Evolutionary conservation across 1,284 basidiomycete genomes (phyloP), one percentile per base, ranked within the genome.

Genomic region (Irpex rosettiformis): DNA sequence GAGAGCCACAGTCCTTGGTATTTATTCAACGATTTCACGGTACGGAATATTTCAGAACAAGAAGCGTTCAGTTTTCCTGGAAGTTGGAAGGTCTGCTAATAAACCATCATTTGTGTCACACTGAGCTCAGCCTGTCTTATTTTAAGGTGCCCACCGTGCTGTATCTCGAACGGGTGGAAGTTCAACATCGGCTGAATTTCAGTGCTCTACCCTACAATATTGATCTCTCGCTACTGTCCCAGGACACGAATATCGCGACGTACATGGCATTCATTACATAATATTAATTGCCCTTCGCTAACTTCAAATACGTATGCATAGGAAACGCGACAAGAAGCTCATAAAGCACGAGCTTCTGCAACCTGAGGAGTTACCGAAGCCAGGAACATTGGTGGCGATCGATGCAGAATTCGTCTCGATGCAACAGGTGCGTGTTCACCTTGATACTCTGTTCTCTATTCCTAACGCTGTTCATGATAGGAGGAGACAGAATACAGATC

Each of bases 321-420:
- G 93, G 62, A 87, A 94, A 67, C 91, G 94, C 2, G 88, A 95
- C 67, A 77, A 79, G 16, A 79, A 69, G 45, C 70, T 83, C 60
- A 86, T 96, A 67, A 91, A 91, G 69, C 96, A 98, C 66, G 83
- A 89, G 61, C 78, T 84, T 37, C 75, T 98, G 27, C 72, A 75
- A 2, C 74, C 76, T 16, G 84, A 88, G n/a, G 96, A 98, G 72
- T 73, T 97, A 18, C 96, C 95, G 0, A 82, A 73, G 58, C 87
- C 88, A 8, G 96, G 95, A 2, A 96, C 91, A 3, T 76, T 97
- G 48, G 88, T 99, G 21, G 88, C 96, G 1, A 98, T 99, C 63
- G 97, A 99, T 69, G 94, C 97, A 1, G 97, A 99, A 71, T 99
- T 99, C 70, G 96, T 99, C 5, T 91, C 90, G 16, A 89, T 99